Conservation (phyloP, 768 basidiomycete genomes). For the Suillus tomentosus region DNA sequence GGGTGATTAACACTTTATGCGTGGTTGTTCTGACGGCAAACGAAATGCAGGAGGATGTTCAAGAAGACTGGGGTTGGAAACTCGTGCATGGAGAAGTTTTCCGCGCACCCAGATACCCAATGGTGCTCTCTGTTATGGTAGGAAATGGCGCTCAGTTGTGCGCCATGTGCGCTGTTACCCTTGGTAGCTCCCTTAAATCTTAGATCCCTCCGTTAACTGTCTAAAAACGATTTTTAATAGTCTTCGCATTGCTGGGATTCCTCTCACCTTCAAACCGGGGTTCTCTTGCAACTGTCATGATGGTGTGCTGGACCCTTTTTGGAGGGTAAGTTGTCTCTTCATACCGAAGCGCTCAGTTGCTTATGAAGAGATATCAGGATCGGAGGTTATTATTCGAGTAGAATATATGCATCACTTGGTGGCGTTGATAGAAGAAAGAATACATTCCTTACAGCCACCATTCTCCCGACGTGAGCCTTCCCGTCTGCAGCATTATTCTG, state of each 20-base stretch:
- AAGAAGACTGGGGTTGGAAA: conserved; percentile 99
- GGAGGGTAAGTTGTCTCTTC: conserved; percentile 57
- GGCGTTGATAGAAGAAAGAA: conserved; percentile 80
- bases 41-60: conserved; percentile 77
- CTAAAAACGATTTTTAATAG: conserved; percentile 38
- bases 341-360: conserved; percentile 4
- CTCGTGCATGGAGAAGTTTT: conserved; percentile 97
- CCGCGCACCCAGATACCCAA: conserved; percentile 74
- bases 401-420: conserved; percentile 78
- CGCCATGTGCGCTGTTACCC: conserved; percentile 85
- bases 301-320: conserved; percentile 90
- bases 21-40: conserved; percentile 7
- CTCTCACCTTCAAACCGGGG: conserved; percentile 95
- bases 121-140: conserved; percentile 81
- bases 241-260: conserved; percentile 92
- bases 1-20: conserved; percentile 26
- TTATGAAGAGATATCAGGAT: conserved; percentile 48
- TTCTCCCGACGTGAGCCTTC: conserved; percentile 76
- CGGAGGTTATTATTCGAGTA: conserved; percentile 85
- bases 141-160: conserved; percentile 84
- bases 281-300: conserved; percentile 72
- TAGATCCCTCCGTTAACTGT: background rate
- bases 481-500: conserved; percentile 2
- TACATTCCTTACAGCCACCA: conserved; percentile 84
- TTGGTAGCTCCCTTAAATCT: conserved; percentile 49